Evolutionary conservation across 2,329 filamentous ascomycete genomes (phyloP), one percentile per base, ranked within the genome.

Genomic region (Emmonsiellopsis sp.): DNA sequence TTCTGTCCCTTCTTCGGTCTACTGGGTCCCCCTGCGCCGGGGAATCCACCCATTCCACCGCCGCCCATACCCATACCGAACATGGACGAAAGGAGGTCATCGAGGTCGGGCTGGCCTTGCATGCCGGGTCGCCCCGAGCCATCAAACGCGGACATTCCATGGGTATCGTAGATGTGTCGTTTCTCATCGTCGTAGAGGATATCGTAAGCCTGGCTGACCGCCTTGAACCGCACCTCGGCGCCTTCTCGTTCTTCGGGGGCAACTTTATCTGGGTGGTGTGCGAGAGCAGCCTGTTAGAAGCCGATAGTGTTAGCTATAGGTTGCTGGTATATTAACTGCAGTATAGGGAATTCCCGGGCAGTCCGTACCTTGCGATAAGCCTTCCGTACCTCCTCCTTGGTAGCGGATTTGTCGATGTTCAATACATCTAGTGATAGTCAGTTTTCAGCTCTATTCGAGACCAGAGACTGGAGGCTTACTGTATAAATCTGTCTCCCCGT

Each of bases 161-260:
- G 88, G 57, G 83, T 84, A 67, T 98, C 93, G 76, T 98, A 98
- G 57, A 94, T 74, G 53, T 87, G 80, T 65, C 93, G 86, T 71
- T 95, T 96, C 57, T 97, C 84, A 58, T 97, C 92, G 77, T 98
- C 92, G 73, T 83, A 86, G 53, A 98, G 88, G 67, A 98, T 97
- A 68, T 98, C 93, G 77, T 98, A 98, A 62, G 93, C 93, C 74
- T 94, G 86, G 56, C 87, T 91, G 54, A 95, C 85, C 53, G 84
- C 77, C 75, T 98, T 98, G 83, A 98, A 98, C 66, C 85, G 90
- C 66, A 84, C 79, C 70, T 97, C 93, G 56, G 93, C 89, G 61
- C 86, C 53, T 50, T 58, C 53, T 61, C 92, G 86, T 66, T 91
- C 84, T 32, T 87, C 83, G 71, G 92, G 88, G 62, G 90, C 78